These are phyloP conservation scores for Ceratocystis diversiconidia DNA, from an alignment of 2,329 filamentous ascomycete genomes.

Conservation along the genomic window DNA sequence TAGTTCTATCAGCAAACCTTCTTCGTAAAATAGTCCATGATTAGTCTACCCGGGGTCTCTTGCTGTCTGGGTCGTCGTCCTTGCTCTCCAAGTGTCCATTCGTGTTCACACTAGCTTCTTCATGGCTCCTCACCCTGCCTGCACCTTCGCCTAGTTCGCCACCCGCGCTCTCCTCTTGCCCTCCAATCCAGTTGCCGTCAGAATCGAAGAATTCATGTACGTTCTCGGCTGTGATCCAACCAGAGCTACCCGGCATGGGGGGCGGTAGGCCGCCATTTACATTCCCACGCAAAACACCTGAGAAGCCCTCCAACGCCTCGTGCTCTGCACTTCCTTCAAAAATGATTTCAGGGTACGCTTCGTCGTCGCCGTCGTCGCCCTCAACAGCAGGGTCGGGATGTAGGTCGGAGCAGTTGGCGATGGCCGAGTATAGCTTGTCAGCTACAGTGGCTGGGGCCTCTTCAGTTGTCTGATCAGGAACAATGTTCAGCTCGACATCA, in stretches of 20 bases:
- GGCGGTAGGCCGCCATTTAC: slow-evolving; percentile 43
- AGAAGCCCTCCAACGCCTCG: slow-evolving; percentile 42
- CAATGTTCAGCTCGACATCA: slow-evolving; percentile 52
- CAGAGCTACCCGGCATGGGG: slow-evolving; percentile 56
- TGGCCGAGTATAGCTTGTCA: slow-evolving; percentile 48
- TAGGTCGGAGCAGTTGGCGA: slow-evolving; percentile 60
- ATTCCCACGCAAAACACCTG: slow-evolving; percentile 38
- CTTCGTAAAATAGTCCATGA: background rate
- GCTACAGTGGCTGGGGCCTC: slow-evolving; percentile 23
- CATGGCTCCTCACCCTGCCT: slow-evolving; percentile 40
- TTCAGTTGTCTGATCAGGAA: slow-evolving; percentile 31
- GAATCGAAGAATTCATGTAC: slow-evolving; percentile 70
- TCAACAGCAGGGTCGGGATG: slow-evolving; percentile 55
- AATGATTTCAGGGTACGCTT: slow-evolving; percentile 30
- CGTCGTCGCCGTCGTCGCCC: slow-evolving; percentile 44
- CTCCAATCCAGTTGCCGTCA: slow-evolving; percentile 60
- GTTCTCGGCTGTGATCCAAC: slow-evolving; percentile 88
- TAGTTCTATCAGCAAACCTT: background rate
- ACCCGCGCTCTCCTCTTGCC: slow-evolving; percentile 37
- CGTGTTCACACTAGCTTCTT: slow-evolving; percentile 43
- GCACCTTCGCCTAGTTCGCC: slow-evolving; percentile 49
- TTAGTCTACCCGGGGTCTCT: slow-evolving; percentile 35
- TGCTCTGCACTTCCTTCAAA: slow-evolving; percentile 39
- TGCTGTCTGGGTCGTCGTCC: slow-evolving; percentile 31
- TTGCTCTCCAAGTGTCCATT: slow-evolving; percentile 30